Conservation (phyloP, 345 rosid genomes). For the Arabidopsis arenosa region DNA sequence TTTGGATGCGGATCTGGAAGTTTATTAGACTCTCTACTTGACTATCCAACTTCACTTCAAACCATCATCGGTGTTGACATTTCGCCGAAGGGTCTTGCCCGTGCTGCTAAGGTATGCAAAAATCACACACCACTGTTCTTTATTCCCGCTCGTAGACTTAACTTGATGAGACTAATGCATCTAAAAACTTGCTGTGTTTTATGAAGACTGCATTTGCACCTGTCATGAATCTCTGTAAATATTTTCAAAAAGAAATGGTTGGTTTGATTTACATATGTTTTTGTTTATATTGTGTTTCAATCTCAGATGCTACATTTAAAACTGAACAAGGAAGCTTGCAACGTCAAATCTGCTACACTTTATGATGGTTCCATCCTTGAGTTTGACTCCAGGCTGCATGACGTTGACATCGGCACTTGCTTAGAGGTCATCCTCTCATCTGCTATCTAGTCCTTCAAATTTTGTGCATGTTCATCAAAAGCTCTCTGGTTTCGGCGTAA, state of each 20-base stretch:
- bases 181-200: not conserved
- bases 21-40: slow-evolving; percentile 77
- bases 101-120: slow-evolving; percentile 84
- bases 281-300: slow-evolving; percentile 20
- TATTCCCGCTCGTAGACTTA: not conserved
- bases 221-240: not conserved
- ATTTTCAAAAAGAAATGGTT: not conserved
- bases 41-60: slow-evolving; percentile 72
- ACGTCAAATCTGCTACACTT: slow-evolving; percentile 69
- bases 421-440: slow-evolving; percentile 62
- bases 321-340: slow-evolving; percentile 55
- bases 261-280: slow-evolving; percentile 3
- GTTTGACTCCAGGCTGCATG: slow-evolving; percentile 70
- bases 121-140: not conserved
- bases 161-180: slow-evolving; percentile 22
- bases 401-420: slow-evolving; percentile 88
- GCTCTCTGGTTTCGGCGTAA: not conserved
- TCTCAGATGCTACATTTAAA: slow-evolving; percentile 84
- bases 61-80: slow-evolving; percentile 84
- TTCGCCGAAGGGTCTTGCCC: slow-evolving; percentile 75
- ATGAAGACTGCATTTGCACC: slow-evolving; percentile 19
- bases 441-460: not conserved
- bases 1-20: slow-evolving; percentile 98
- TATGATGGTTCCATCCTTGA: slow-evolving; percentile 85
- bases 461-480: slow-evolving; percentile 1